phyloP scores from a whole-genome alignment of 805 yeast species.

The Nakazawaea anatomiae region DNA sequence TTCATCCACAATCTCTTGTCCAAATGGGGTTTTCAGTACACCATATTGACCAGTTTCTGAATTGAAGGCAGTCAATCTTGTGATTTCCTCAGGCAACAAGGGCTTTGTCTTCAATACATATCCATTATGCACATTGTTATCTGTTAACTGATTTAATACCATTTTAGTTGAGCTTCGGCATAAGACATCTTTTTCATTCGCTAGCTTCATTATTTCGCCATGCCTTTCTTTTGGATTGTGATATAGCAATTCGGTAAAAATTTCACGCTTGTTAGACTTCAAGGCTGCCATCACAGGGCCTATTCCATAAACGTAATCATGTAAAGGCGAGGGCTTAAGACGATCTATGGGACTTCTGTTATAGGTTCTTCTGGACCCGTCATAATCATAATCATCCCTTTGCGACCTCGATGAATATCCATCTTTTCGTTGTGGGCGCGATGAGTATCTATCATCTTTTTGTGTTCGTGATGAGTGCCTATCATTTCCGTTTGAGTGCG shows the following conservation, averaged over 20 bases:
- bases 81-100: conserved; percentile 27
- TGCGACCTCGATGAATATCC: neutral
- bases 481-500: no score
- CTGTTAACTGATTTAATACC: conserved; percentile 53
- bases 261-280: conserved; percentile 44
- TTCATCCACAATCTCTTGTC: conserved; percentile 14
- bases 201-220: conserved; percentile 39
- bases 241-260: conserved; percentile 44
- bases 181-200: conserved; percentile 35
- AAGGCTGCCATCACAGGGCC: conserved; percentile 72
- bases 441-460: neutral
- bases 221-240: conserved; percentile 30
- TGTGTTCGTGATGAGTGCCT: neutral
- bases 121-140: conserved; percentile 77
- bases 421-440: neutral
- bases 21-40: conserved; percentile 18
- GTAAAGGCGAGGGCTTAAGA: conserved; percentile 29
- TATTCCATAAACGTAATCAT: conserved; percentile 73
- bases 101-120: conserved; percentile 65
- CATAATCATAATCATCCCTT: neutral
- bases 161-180: conserved; percentile 36
- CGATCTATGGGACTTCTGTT: conserved; percentile 2
- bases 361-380: neutral
- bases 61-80: conserved; percentile 17
- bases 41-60: conserved; percentile 14